phyloP scores from a whole-genome alignment of 1,139 yeast genomes.

The Saccharomyces hybrid region DNA sequence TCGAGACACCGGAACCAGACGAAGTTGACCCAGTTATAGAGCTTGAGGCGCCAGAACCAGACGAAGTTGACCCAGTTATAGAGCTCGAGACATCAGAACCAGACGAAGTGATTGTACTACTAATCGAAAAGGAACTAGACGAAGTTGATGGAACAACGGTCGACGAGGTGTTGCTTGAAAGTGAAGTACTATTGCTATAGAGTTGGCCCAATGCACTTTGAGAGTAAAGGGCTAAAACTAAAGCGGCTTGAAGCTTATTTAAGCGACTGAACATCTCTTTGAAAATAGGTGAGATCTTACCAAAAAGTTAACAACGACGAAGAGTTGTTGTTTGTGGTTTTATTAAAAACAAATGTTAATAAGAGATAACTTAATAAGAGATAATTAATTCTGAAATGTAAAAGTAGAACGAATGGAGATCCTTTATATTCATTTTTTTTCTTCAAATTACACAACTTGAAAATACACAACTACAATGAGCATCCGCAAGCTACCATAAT shows the following conservation, averaged over 20 bases:
- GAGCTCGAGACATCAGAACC: neutral
- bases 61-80: no score
- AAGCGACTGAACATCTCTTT: constrained; percentile 3
- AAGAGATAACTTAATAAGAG: neutral
- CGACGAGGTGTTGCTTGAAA: no score
- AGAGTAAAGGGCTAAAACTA: neutral
- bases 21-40: neutral
- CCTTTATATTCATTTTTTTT: neutral
- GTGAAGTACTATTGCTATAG: no score
- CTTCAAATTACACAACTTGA: neutral
- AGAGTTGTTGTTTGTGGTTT: neutral
- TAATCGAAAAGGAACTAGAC: neutral
- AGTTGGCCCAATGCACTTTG: no score
- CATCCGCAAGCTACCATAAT: neutral
- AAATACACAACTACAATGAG: neutral
- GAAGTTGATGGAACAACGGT: neutral
- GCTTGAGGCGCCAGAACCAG: no score
- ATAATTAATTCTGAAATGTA: no score
- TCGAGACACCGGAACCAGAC: neutral
- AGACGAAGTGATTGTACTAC: neutral
- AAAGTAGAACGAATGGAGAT: no score
- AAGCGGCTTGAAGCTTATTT: neutral
- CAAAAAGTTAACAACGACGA: neutral
- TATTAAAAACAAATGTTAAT: neutral
- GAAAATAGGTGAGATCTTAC: neutral